A percentile compares a stretch with the other conserved stretches of the same genome.
phyloP scores from a whole-genome alignment of 2,329 filamentous ascomycete species.

The Anisogramma anomala region DNA sequence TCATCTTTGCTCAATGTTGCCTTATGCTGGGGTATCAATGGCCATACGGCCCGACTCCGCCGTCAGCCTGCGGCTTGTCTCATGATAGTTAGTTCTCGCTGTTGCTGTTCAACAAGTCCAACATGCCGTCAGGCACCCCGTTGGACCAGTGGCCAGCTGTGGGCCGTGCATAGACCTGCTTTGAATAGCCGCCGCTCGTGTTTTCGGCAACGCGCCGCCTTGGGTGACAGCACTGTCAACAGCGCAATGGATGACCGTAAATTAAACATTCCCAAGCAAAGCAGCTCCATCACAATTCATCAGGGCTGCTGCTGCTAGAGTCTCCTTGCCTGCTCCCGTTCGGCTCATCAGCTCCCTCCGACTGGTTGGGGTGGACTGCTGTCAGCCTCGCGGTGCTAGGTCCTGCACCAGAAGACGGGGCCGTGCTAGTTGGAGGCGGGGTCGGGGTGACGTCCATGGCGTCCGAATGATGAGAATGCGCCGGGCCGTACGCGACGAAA shows the following conservation, averaged over 20 bases:
- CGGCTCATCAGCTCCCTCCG: neutral
- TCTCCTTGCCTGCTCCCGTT: constrained; percentile 3
- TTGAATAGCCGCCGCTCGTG: too few relatives aligned
- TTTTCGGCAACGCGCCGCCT: too few relatives aligned
- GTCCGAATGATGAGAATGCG: constrained; percentile 1
- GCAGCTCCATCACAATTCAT: neutral
- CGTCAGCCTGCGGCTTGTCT: neutral
- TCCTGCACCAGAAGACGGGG: constrained; percentile 4
- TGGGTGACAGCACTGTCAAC: neutral
- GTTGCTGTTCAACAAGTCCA: neutral
- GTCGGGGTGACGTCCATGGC: constrained; percentile 11
- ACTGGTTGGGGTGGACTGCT: neutral
- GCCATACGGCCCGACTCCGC: neutral
- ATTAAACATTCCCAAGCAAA: too few relatives aligned
- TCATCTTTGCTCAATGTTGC: neutral
- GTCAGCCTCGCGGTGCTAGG: neutral
- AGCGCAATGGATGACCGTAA: too few relatives aligned
- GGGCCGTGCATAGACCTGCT: too few relatives aligned
- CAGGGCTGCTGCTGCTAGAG: constrained; percentile 12
- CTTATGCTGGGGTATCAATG: neutral
- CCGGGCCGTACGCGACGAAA: neutral
- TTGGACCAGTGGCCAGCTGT: too few relatives aligned
- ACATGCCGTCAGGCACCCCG: neutral
- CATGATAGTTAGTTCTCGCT: neutral
- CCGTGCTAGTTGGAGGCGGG: constrained; percentile 7